Base-by-base conservation (phyloP, 768 basidiomycete genomes). In the Flagelloscypha sp. region DNA sequence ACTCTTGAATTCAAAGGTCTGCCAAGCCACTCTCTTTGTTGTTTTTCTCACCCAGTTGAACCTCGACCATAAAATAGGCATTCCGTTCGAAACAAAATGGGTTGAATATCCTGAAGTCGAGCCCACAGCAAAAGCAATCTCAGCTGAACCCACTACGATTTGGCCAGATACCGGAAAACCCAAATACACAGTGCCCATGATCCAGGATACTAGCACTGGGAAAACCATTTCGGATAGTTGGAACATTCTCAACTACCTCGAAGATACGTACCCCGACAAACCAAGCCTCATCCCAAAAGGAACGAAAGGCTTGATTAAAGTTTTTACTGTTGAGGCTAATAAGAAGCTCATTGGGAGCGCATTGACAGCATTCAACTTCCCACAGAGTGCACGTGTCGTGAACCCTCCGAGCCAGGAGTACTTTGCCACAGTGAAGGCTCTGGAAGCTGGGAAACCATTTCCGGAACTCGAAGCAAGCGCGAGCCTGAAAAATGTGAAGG, bases 31-130 rank as follows among this genome's bases (percentile, higher is more conserved):
- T n/a, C n/a, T n/a, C n/a, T n/a, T n/a, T n/a, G n/a, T 21, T 13
- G 22, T 23, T 24, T 24, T 8, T 12, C 6, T 27, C 11, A 11
- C 2, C 30, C 47, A 41, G 19, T 39, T 35, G 20, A 37, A 30
- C 10, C 40, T 48, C 7, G 47, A 48, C 35, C 34, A 31, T 16
- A 10, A 31, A 46, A n/a, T n/a, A 33, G 30, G 36, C 9, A 24
- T 55, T 12, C 43, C 58, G 4, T 56, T 66, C 52, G 54, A 52
- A 39, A 66, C 66, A 3, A 48, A 52, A 29, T 66, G 63, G 62
- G 49, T 67, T 18, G 61, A 63, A 30, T 64, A 54, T 43, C 62
- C 66, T 5, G 63, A 67, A 43, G 63, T 68, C 20, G 58, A 54
- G 15, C 36, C 47, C 4, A 36, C 56, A 15, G 50, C 57, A 19